These are phyloP conservation scores for Leucosporidium scottii DNA, from an alignment of 768 basidiomycete species.

Conservation along the genomic window DNA sequence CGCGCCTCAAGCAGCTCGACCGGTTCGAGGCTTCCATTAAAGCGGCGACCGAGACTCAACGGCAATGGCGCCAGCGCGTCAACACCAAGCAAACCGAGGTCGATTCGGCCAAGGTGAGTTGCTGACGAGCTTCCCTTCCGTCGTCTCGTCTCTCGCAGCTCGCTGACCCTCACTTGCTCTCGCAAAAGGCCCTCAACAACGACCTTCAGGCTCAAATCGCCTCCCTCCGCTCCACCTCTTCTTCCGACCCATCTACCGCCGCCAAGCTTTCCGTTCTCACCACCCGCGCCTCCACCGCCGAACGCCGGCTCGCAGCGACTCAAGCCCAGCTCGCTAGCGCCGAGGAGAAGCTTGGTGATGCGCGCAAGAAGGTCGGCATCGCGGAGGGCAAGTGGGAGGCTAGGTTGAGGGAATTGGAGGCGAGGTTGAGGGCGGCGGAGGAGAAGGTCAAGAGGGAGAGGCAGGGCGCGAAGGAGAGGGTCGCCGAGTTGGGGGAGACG, in stretches of 20 bases:
- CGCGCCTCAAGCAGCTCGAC: slow-evolving; percentile 84
- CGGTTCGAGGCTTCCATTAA: slow-evolving; percentile 82
- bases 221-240: slow-evolving; percentile 10
- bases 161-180: not conserved
- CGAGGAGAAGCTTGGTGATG: slow-evolving; percentile 71
- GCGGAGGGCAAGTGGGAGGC: slow-evolving; percentile 91
- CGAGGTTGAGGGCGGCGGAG: slow-evolving; percentile 68
- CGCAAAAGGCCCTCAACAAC: slow-evolving; percentile 60
- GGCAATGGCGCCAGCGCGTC: slow-evolving; percentile 74
- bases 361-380: slow-evolving; percentile 62
- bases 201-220: slow-evolving; percentile 62
- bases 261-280: slow-evolving; percentile 65
- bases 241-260: slow-evolving; percentile 48
- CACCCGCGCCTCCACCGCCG: slow-evolving; percentile 71
- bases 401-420: slow-evolving; percentile 86
- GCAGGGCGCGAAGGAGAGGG: slow-evolving; percentile 85
- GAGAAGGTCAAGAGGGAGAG: slow-evolving; percentile 88
- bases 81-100: slow-evolving; percentile 80
- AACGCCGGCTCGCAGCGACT: slow-evolving; percentile 74
- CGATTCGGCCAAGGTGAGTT: slow-evolving; percentile 67
- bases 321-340: slow-evolving; percentile 74
- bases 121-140: not conserved
- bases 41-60: slow-evolving; percentile 69
- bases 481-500: slow-evolving; percentile 62
- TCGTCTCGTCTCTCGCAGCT: not conserved